A percentile compares a stretch with the other conserved stretches of the same genome.
phyloP scores from a whole-genome alignment of 1,284 basidiomycete genomes.

The Heimioporus retisporus region DNA sequence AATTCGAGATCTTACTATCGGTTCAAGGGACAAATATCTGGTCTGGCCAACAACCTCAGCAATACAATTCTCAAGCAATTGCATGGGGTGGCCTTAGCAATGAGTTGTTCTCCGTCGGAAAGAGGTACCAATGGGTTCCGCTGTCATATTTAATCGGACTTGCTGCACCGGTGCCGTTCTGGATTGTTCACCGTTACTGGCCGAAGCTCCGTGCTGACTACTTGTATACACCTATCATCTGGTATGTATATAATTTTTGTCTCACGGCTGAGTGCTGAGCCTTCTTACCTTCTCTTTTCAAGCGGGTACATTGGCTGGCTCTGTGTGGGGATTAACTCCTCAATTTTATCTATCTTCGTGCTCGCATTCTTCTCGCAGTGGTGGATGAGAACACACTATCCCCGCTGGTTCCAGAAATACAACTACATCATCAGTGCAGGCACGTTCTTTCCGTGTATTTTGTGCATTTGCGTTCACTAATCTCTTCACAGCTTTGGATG shows the following conservation, averaged over 20 bases:
- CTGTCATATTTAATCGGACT: conserved; percentile 66
- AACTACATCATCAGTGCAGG: conserved; percentile 60
- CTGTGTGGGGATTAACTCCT: conserved; percentile 59
- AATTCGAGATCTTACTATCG: conserved; percentile 60
- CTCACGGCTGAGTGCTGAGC: too few species aligned
- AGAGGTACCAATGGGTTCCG: conserved; percentile 68
- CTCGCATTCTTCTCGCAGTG: conserved; percentile 67
- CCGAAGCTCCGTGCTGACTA: conserved; percentile 55
- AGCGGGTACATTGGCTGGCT: too few species aligned
- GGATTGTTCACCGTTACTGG: conserved; percentile 58
- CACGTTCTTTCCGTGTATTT: conserved; percentile 11
- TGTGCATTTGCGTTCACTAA: background rate
- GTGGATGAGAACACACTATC: conserved; percentile 66
- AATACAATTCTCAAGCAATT: conserved; percentile 71
- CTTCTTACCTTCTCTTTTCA: background rate
- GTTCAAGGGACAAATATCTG: conserved; percentile 67
- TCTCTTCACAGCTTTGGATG: conserved; percentile 57
- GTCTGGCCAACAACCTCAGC: conserved; percentile 68
- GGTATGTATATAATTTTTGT: conserved; percentile 33
- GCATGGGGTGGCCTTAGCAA: conserved; percentile 74
- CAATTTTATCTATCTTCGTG: conserved; percentile 50
- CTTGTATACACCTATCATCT: conserved; percentile 56
- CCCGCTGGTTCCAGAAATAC: conserved; percentile 64
- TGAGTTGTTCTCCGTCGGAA: conserved; percentile 62
- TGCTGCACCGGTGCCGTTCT: conserved; percentile 64